Evolutionary conservation across 257 asterid genomes (phyloP).

Genomic region (Ehretia macrophylla): DNA sequence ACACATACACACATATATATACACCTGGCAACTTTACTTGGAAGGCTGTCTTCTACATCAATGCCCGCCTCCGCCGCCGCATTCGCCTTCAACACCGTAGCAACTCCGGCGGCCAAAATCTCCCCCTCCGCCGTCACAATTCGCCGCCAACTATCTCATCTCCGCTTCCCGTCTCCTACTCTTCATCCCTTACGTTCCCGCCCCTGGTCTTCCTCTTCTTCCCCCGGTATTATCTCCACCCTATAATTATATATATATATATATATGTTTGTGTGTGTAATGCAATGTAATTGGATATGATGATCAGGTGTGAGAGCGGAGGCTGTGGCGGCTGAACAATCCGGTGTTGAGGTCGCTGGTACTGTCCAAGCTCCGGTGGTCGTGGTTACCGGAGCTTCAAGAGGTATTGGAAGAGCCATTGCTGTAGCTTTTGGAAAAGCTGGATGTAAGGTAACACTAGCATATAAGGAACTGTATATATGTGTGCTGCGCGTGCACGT

Average conservation of each 20-base stretch:
- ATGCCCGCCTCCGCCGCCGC: background rate
- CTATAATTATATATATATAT: background rate
- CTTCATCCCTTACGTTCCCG: constrained; percentile 9
- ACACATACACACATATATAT: background rate
- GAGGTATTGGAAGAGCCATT: constrained; percentile 27
- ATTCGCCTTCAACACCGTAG: constrained; percentile 15
- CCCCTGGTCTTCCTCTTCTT: constrained; percentile 13
- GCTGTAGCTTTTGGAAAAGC: constrained; percentile 26
- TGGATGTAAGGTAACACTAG: constrained; percentile 18
- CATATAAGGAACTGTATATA: too few species aligned
- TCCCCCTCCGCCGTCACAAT: constrained; percentile 3
- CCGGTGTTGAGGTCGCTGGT: constrained; percentile 2
- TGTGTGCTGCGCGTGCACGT: too few species aligned
- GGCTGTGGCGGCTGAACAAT: constrained; percentile 7
- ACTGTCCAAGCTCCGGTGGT: constrained; percentile 18
- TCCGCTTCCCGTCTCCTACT: constrained; percentile 7
- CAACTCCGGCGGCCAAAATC: constrained; percentile 8
- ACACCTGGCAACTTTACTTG: background rate
- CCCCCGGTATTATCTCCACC: constrained; percentile 5
- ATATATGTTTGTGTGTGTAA: background rate
- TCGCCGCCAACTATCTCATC: constrained; percentile 7
- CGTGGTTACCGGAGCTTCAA: constrained; percentile 25
- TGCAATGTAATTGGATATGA: background rate
- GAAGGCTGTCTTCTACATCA: constrained; percentile 1
- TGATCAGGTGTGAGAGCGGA: constrained; percentile 17